phyloP scores from a whole-genome alignment of 192 early-diverging fungal species.

The Backusella luteola region DNA sequence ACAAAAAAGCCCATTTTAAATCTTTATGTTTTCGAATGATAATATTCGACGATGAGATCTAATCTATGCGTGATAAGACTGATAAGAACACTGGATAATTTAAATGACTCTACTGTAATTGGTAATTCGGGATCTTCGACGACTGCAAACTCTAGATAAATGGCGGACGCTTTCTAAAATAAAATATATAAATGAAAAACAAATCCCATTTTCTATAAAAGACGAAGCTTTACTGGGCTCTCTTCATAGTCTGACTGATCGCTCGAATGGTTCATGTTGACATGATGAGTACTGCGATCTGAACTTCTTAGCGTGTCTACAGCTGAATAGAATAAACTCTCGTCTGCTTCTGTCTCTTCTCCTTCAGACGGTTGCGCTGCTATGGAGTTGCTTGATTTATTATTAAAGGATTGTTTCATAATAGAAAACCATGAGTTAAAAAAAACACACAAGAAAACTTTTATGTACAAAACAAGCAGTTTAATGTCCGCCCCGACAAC shows the following conservation, averaged over 20 bases:
- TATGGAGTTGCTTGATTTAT: neutral
- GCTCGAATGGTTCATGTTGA: neutral
- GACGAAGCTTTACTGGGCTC: neutral
- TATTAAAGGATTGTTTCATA: neutral
- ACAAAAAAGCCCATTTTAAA: neutral
- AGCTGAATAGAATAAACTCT: neutral
- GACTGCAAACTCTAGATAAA: neutral
- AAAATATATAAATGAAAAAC: neutral
- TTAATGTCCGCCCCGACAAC: too few species aligned
- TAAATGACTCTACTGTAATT: neutral
- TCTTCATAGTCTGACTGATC: slow-evolving; percentile 4
- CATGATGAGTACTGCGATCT: neutral
- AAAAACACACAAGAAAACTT: neutral
- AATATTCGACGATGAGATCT: neutral
- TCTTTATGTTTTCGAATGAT: neutral
- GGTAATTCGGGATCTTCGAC: neutral
- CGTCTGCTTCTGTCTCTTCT: neutral
- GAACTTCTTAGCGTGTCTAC: neutral
- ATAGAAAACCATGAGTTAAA: neutral
- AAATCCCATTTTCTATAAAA: neutral
- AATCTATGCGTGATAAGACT: neutral
- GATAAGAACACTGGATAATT: neutral
- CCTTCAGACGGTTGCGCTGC: neutral
- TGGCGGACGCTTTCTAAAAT: neutral
- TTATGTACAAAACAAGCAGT: too few species aligned